These are phyloP conservation scores for Solanum chmielewskii DNA, from an alignment of 257 asterid species.

Conservation along the genomic window DNA sequence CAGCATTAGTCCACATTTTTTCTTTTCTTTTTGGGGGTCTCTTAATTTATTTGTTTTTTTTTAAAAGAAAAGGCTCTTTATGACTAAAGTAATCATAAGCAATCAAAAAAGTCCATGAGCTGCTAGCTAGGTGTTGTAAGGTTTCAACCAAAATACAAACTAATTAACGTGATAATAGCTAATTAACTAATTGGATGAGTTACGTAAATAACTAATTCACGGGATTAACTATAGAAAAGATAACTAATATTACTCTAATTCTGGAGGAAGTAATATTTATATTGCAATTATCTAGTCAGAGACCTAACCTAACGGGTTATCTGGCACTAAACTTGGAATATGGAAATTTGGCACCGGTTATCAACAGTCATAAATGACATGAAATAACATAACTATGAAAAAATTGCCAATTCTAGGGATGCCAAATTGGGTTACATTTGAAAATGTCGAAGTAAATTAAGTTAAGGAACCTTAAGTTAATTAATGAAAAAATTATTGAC, in stretches of 20 bases:
- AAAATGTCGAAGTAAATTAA: too few species aligned
- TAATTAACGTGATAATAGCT: background rate
- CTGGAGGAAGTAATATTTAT: background rate
- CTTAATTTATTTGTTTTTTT: too few species aligned
- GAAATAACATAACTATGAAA: background rate
- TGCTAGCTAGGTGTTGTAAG: background rate
- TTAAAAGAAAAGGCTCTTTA: background rate
- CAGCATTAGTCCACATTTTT: background rate
- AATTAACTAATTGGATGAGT: background rate
- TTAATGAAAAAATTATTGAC: background rate
- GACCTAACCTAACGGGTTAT: background rate
- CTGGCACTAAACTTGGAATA: background rate
- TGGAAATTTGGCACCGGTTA: background rate
- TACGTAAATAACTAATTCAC: background rate
- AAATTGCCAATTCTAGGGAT: background rate
- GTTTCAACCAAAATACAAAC: background rate
- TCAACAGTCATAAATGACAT: background rate
- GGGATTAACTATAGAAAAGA: background rate
- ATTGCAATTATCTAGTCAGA: background rate
- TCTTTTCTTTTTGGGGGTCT: background rate
- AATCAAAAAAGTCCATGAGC: background rate
- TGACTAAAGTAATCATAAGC: background rate
- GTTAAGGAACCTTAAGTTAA: background rate
- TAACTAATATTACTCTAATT: background rate
- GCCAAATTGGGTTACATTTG: background rate